Conservation (phyloP, 441 rosid species). For the Pelargonium myrrhifolium region DNA sequence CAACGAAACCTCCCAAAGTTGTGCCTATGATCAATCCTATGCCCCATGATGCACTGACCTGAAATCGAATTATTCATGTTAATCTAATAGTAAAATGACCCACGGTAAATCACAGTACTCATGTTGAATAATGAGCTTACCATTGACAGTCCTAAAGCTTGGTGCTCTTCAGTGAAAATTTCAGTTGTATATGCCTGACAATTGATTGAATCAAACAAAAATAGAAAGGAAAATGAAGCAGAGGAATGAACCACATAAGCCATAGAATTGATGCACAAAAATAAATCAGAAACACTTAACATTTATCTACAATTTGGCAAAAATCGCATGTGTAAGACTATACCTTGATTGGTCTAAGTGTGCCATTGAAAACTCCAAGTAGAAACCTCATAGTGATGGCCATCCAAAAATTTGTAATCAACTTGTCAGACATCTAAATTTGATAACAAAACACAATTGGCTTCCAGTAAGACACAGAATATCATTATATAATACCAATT, state of each 20-base stretch:
- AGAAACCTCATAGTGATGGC: slow-evolving; percentile 68
- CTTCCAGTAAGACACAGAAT: no score
- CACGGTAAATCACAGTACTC: not conserved
- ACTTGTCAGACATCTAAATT: no score
- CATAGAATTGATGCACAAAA: not conserved
- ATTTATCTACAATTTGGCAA: no score
- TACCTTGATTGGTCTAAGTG: slow-evolving; percentile 87
- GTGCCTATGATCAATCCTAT: slow-evolving; percentile 92
- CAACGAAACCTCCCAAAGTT: slow-evolving; percentile 82
- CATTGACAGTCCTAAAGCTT: slow-evolving; percentile 63
- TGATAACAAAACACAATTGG: no score
- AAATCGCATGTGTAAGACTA: not conserved
- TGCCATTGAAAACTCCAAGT: slow-evolving; percentile 65
- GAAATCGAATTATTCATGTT: slow-evolving; percentile 16
- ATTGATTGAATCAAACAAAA: not conserved
- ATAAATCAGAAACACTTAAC: not conserved
- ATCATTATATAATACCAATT: no score
- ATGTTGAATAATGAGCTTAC: slow-evolving; percentile 32
- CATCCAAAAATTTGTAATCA: slow-evolving; percentile 82
- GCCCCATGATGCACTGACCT: slow-evolving; percentile 92
- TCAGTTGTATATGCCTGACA: slow-evolving; percentile 79
- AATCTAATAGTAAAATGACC: not conserved
- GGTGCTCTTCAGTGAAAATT: slow-evolving; percentile 58
- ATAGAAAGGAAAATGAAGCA: not conserved
- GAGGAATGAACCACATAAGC: not conserved